A percentile compares a stretch with the other conserved stretches of the same genome.
Conservation (phyloP, 176 grass and related monocot species). For the Cenchrus americanus region DNA sequence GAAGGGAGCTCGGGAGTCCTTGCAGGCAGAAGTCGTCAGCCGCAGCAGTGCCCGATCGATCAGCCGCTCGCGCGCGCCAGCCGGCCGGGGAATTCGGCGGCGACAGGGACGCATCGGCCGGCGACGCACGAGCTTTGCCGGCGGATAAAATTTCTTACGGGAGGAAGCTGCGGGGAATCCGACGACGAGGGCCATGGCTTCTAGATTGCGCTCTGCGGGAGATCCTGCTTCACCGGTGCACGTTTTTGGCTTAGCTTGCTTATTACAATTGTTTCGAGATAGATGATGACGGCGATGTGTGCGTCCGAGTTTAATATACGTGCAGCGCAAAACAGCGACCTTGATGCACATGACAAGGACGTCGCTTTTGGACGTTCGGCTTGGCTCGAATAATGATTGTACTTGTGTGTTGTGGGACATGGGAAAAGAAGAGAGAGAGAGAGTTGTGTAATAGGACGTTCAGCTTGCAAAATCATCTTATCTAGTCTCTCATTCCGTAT, state of each 20-base stretch:
- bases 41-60: neutral
- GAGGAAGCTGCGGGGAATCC: slow-evolving; percentile 43
- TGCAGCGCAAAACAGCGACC: neutral
- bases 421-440: too few relatives aligned
- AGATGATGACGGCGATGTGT: neutral
- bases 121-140: neutral
- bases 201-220: neutral
- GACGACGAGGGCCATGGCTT: neutral
- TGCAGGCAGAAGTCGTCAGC: neutral
- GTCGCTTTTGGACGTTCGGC: neutral
- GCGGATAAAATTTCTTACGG: neutral
- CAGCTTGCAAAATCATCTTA: too few relatives aligned
- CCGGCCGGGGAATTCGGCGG: slow-evolving; percentile 5
- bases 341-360: neutral
- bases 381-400: neutral
- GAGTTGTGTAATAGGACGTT: too few relatives aligned
- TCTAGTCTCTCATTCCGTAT: too few relatives aligned
- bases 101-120: neutral
- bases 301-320: neutral
- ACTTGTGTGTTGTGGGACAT: neutral
- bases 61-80: neutral
- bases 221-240: neutral
- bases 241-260: neutral
- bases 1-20: neutral
- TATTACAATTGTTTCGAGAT: too few relatives aligned